Evolutionary conservation across 1,139 yeast genomes (phyloP).

Genomic region (Debaryomyces sp.): DNA sequence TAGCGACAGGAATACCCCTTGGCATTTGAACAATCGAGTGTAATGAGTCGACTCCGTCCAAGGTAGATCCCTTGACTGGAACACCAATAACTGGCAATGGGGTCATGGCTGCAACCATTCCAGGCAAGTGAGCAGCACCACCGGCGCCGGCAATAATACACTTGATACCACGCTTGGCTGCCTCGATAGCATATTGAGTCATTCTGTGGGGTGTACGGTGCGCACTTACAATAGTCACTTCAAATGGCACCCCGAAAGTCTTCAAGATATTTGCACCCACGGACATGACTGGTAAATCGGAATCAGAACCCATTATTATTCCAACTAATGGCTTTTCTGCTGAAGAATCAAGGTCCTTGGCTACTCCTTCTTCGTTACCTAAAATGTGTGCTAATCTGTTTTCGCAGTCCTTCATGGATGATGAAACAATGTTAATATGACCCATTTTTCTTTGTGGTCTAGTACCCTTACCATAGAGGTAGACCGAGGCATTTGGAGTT

Average conservation of each 20-base stretch:
- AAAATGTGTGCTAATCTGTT: slow-evolving; percentile 65
- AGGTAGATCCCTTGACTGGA: slow-evolving; percentile 91
- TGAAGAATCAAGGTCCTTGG: slow-evolving; percentile 28
- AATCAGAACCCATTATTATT: slow-evolving; percentile 97
- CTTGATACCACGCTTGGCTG: slow-evolving; percentile 83
- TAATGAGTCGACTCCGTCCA: slow-evolving; percentile 96
- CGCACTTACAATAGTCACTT: slow-evolving; percentile 95
- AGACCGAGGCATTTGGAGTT: slow-evolving; percentile 87
- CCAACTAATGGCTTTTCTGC: slow-evolving; percentile 72
- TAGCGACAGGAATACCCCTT: slow-evolving; percentile 97
- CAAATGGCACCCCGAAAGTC: slow-evolving; percentile 88
- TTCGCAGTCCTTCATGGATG: slow-evolving; percentile 83
- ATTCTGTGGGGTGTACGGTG: slow-evolving; percentile 97
- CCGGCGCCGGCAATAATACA: slow-evolving; percentile 99
- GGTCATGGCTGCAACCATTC: slow-evolving; percentile 99
- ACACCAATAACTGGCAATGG: slow-evolving; percentile 97
- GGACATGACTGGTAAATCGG: slow-evolving; percentile 95
- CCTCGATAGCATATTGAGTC: slow-evolving; percentile 86
- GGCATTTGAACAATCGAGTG: slow-evolving; percentile 99
- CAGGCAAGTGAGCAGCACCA: slow-evolving; percentile 99
- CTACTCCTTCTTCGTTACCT: slow-evolving; percentile 34
- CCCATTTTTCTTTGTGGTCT: slow-evolving; percentile 93
- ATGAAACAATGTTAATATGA: slow-evolving; percentile 84
- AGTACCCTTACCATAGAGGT: slow-evolving; percentile 86
- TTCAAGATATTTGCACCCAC: slow-evolving; percentile 84